These are phyloP conservation scores for Ephemerocybe angulata DNA, from an alignment of 768 basidiomycete genomes.

Conservation along the genomic window DNA sequence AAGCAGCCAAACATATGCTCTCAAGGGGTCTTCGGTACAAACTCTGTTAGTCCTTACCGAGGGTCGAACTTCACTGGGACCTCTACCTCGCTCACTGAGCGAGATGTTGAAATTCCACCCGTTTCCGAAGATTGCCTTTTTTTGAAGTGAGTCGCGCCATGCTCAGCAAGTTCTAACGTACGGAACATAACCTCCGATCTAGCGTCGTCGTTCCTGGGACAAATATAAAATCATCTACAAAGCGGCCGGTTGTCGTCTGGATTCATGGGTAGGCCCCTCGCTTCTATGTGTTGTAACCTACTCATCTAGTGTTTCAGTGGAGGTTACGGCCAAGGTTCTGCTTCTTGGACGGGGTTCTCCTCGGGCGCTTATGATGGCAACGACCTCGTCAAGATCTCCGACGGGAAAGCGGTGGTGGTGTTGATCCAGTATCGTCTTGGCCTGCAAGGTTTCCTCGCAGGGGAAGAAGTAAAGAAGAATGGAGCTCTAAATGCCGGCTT, in stretches of 20 bases:
- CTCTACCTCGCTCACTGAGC: neutral
- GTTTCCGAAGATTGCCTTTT: conserved; percentile 39
- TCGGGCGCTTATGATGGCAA: conserved; percentile 26
- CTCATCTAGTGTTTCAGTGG: conserved; percentile 16
- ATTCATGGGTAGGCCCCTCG: conserved; percentile 35
- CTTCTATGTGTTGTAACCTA: neutral
- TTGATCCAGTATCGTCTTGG: conserved; percentile 43
- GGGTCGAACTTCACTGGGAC: neutral
- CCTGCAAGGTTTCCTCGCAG: conserved; percentile 45
- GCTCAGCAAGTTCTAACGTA: neutral
- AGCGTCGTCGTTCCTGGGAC: conserved; percentile 36
- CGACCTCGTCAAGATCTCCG: conserved; percentile 34
- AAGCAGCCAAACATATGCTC: neutral
- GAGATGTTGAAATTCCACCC: neutral
- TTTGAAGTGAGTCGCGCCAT: conserved; percentile 26
- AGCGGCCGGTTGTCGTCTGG: conserved; percentile 39
- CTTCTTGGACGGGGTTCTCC: conserved; percentile 26
- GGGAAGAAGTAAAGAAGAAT: conserved; percentile 35
- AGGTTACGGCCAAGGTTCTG: too few relatives aligned
- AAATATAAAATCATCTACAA: neutral
- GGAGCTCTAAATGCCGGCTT: conserved; percentile 48
- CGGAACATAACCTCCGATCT: neutral
- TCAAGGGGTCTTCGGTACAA: conserved; percentile 4
- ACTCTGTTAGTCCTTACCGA: conserved; percentile 15
- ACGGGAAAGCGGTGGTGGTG: conserved; percentile 33